A percentile compares a stretch with the other conserved stretches of the same genome.
Conservation (phyloP, 441 rosid genomes). For the Populus hybrid region DNA sequence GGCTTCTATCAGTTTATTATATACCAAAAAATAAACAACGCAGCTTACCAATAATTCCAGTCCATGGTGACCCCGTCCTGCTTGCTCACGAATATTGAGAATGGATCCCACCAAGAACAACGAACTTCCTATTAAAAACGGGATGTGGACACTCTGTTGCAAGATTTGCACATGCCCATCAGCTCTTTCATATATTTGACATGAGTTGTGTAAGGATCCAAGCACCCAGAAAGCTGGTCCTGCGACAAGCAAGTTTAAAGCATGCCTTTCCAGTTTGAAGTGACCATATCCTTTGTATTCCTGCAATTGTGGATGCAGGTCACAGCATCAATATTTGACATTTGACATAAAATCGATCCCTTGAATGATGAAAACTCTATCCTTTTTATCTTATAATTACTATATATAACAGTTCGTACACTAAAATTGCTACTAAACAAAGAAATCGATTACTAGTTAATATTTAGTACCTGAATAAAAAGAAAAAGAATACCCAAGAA, state of each 20-base stretch:
- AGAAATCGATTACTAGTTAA: neutral
- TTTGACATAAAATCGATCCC: neutral
- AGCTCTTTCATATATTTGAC: constrained; percentile 83
- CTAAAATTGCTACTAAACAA: neutral
- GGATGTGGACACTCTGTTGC: constrained; percentile 64
- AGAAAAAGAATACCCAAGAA: constrained; percentile 54
- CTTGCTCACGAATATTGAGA: constrained; percentile 48
- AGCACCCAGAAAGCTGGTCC: constrained; percentile 70
- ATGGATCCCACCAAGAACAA: constrained; percentile 55
- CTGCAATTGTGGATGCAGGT: constrained; percentile 27
- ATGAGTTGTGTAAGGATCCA: constrained; percentile 79
- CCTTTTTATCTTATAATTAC: too few species aligned
- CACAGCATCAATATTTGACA: neutral
- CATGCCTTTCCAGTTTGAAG: constrained; percentile 49
- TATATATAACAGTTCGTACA: neutral
- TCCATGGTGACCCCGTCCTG: constrained; percentile 38
- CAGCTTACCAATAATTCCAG: constrained; percentile 46
- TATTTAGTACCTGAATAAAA: constrained; percentile 49
- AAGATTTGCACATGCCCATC: constrained; percentile 72
- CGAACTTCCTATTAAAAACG: constrained; percentile 64
- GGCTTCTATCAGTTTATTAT: neutral
- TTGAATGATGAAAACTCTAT: too few species aligned
- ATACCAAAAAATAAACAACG: neutral
- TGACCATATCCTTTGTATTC: constrained; percentile 46
- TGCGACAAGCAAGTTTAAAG: constrained; percentile 58